These are phyloP conservation scores for Tremella mesenterica DNA, from an alignment of 768 basidiomycete genomes.

Conservation along the genomic window DNA sequence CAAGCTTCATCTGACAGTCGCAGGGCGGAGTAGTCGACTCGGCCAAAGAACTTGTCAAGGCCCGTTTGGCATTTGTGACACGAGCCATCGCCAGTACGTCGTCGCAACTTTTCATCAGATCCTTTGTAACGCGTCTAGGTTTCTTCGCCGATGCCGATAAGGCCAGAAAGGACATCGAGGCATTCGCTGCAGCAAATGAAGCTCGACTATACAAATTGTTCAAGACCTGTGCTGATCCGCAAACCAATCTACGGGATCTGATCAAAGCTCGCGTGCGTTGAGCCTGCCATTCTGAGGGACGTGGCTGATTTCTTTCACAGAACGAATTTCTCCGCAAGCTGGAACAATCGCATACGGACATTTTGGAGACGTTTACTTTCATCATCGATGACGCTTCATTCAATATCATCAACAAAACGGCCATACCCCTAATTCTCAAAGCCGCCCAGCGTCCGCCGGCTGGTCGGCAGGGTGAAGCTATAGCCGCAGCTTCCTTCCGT, in stretches of 20 bases:
- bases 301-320: constrained; percentile 47
- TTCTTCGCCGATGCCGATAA: constrained; percentile 62
- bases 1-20: not conserved
- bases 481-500: constrained; percentile 13
- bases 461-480: constrained; percentile 7
- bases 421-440: constrained; percentile 69
- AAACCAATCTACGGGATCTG: constrained; percentile 70
- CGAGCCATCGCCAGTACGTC: constrained; percentile 30
- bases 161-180: constrained; percentile 64
- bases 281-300: no score
- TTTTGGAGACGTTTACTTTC: constrained; percentile 59
- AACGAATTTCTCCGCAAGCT: constrained; percentile 69
- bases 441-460: constrained; percentile 45
- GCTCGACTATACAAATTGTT: constrained; percentile 73
- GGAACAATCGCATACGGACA: constrained; percentile 58
- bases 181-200: constrained; percentile 83
- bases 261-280: constrained; percentile 65
- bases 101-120: not conserved
- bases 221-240: constrained; percentile 70
- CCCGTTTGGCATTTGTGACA: constrained; percentile 53
- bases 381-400: constrained; percentile 64
- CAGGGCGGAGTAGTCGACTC: constrained; percentile 87
- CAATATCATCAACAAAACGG: constrained; percentile 73
- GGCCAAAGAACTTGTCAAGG: constrained; percentile 57
- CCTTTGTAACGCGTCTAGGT: constrained; percentile 3